Evolutionary conservation across 768 basidiomycete genomes (phyloP).

Genomic region (Lyophyllum atratum): DNA sequence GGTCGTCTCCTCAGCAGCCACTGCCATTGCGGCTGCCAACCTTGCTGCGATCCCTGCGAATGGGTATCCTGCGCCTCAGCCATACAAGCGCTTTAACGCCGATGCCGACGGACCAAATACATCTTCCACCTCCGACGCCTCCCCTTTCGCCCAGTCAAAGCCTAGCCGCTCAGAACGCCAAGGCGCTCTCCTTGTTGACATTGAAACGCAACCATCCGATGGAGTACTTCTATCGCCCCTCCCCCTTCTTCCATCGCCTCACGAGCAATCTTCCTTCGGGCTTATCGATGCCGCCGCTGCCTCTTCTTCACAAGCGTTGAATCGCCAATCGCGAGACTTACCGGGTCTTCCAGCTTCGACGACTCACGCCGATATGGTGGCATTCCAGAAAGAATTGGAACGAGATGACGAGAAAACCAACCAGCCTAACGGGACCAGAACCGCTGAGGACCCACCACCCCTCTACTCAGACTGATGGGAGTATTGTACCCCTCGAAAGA

Average conservation of each 20-base stretch:
- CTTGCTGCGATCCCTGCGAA: not conserved
- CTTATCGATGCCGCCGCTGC: not conserved
- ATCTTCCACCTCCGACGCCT: not conserved
- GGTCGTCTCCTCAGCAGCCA: not conserved
- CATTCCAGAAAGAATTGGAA: slow-evolving; percentile 15
- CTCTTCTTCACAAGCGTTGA: not conserved
- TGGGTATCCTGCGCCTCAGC: slow-evolving; percentile 7
- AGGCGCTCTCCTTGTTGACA: not conserved
- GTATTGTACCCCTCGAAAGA: not conserved
- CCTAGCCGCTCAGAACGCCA: not conserved
- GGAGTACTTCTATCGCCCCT: not conserved
- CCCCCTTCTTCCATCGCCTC: slow-evolving; percentile 6
- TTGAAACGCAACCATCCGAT: not conserved
- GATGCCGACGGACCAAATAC: not conserved
- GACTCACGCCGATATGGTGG: slow-evolving; percentile 5
- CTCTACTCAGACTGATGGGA: slow-evolving; percentile 11
- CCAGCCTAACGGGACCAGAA: slow-evolving; percentile 9
- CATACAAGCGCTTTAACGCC: slow-evolving; percentile 6
- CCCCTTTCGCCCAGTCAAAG: slow-evolving; percentile 1
- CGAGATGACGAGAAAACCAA: slow-evolving; percentile 15
- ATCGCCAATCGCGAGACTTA: slow-evolving; percentile 1
- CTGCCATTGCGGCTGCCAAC: slow-evolving; percentile 5
- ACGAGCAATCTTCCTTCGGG: slow-evolving; percentile 1
- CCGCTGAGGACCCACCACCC: slow-evolving; percentile 17
- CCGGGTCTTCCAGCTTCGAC: slow-evolving; percentile 4